Percentiles rank a stretch among this genome's conserved stretches.
These are phyloP conservation scores for Spencermartinsiella europaea DNA, from an alignment of 805 yeast species.

Conservation along the genomic window DNA sequence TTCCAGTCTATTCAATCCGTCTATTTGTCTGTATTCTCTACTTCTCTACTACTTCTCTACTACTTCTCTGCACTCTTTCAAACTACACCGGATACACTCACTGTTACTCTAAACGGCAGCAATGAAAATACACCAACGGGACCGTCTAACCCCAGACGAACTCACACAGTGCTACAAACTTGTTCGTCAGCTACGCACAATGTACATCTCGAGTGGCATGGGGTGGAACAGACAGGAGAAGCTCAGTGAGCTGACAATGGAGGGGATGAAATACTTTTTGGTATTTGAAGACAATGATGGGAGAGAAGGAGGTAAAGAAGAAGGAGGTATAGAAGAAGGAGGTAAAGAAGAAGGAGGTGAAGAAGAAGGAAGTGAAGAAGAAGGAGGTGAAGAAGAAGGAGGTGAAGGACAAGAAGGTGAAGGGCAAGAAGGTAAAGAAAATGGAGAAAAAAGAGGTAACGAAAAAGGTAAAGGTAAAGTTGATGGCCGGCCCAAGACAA, in stretches of 20 bases:
- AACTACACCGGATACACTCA: no score
- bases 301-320: neutral
- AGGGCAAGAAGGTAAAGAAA: neutral
- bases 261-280: slow-evolving; percentile 18
- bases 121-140: neutral
- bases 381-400: neutral
- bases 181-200: slow-evolving; percentile 19
- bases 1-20: no score
- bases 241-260: slow-evolving; percentile 22
- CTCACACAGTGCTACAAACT: slow-evolving; percentile 20
- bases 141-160: slow-evolving; percentile 1
- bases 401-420: neutral
- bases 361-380: neutral
- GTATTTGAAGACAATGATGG: neutral
- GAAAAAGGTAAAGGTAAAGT: neutral
- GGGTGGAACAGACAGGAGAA: slow-evolving; percentile 25
- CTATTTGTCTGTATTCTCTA: no score
- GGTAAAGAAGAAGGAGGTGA: neutral
- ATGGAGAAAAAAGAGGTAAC: neutral
- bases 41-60: no score
- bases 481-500: no score
- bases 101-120: no score
- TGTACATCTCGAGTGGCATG: slow-evolving; percentile 24
- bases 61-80: no score
- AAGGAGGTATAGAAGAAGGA: neutral